phyloP scores from a whole-genome alignment of 2,329 filamentous ascomycete species.

The Talaromyces amestolkiae region DNA sequence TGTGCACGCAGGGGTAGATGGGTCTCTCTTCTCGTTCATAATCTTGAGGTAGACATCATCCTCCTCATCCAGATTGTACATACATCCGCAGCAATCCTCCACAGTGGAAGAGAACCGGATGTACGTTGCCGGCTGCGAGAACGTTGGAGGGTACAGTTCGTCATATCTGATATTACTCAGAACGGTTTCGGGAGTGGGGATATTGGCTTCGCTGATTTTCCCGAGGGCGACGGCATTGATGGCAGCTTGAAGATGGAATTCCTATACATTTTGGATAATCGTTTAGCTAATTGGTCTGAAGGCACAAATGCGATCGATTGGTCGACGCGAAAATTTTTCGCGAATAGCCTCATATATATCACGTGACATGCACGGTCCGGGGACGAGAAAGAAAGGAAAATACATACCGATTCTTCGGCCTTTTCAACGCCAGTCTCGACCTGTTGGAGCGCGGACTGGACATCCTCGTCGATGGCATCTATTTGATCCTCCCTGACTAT shows the following conservation, averaged over 20 bases:
- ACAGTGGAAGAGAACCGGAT: slow-evolving; percentile 98
- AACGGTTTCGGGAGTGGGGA: slow-evolving; percentile 65
- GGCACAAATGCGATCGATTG: neutral
- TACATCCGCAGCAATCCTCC: slow-evolving; percentile 85
- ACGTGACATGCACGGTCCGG: slow-evolving; percentile 31
- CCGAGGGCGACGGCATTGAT: slow-evolving; percentile 62
- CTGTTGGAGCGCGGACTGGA: slow-evolving; percentile 74
- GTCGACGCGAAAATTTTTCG: slow-evolving; percentile 10
- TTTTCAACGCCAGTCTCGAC: slow-evolving; percentile 97
- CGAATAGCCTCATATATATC: slow-evolving; percentile 25
- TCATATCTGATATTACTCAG: slow-evolving; percentile 75
- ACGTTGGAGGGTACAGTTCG: slow-evolving; percentile 74
- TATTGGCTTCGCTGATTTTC: slow-evolving; percentile 63
- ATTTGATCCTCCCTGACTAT: slow-evolving; percentile 89
- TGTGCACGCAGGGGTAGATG: slow-evolving; percentile 61
- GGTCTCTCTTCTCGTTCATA: slow-evolving; percentile 74
- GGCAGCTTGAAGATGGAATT: slow-evolving; percentile 92
- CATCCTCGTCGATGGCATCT: slow-evolving; percentile 81
- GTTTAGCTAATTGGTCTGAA: slow-evolving; percentile 5
- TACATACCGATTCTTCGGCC: slow-evolving; percentile 91
- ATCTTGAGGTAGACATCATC: slow-evolving; percentile 81
- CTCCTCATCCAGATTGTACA: slow-evolving; percentile 92
- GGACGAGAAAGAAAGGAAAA: slow-evolving; percentile 30
- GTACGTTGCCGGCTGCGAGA: slow-evolving; percentile 84
- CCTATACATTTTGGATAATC: slow-evolving; percentile 53